phyloP scores from a whole-genome alignment of 352 stramenopile species.

The Phytophthora palmivora region DNA sequence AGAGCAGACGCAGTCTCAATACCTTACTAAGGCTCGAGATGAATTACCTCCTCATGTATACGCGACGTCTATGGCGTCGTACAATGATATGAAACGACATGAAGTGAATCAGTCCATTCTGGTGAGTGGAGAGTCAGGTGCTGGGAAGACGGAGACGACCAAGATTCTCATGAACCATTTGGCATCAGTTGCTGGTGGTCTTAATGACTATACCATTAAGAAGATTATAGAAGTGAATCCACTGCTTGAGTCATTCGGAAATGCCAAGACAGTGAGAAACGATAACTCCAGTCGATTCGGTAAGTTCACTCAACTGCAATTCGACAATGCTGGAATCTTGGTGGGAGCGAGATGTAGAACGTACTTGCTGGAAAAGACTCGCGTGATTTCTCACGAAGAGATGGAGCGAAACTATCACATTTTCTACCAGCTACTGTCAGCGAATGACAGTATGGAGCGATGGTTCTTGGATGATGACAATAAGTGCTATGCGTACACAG shows the following conservation, averaged over 20 bases:
- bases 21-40: constrained; percentile 66
- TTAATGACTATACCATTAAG: constrained; percentile 82
- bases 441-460: constrained; percentile 34
- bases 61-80: constrained; percentile 72
- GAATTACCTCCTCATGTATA: constrained; percentile 77
- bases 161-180: constrained; percentile 93
- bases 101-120: constrained; percentile 86
- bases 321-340: constrained; percentile 74
- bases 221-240: constrained; percentile 87
- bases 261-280: constrained; percentile 96
- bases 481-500: constrained; percentile 70
- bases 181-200: constrained; percentile 65
- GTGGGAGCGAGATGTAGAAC: constrained; percentile 82
- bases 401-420: constrained; percentile 87
- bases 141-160: constrained; percentile 90
- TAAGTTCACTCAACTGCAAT: constrained; percentile 97
- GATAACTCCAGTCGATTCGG: constrained; percentile 97
- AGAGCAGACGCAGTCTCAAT: constrained; percentile 70
- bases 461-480: constrained; percentile 61
- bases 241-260: constrained; percentile 87
- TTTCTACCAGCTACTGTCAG: constrained; percentile 72
- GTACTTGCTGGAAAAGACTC: constrained; percentile 95
- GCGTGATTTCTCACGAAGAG: constrained; percentile 77
- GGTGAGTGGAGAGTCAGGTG: constrained; percentile 86
- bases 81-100: constrained; percentile 70